These are phyloP conservation scores for Beverwykella pulmonaria DNA, from an alignment of 495 filamentous ascomycete genomes.

Conservation along the genomic window DNA sequence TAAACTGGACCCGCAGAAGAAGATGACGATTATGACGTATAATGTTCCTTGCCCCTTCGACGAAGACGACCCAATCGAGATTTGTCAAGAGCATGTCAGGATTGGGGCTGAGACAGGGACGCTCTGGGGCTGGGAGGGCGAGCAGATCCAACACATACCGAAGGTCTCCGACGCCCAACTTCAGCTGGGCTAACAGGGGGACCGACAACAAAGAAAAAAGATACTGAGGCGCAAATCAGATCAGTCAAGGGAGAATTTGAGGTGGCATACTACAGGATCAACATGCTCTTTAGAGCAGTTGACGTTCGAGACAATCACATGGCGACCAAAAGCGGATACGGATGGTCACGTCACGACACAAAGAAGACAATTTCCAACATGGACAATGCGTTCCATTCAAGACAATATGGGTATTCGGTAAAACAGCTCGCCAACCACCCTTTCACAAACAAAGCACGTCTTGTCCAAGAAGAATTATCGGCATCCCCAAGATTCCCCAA, in stretches of 20 bases:
- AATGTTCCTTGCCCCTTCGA: conserved; percentile 4
- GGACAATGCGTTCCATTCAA: conserved; percentile 1
- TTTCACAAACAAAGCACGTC: conserved; percentile 2
- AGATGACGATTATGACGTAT: conserved; percentile 19
- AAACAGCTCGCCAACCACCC: background rate
- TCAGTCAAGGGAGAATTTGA: too few relatives aligned
- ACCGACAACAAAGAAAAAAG: background rate
- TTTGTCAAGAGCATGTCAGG: conserved; percentile 15
- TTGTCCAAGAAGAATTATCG: background rate
- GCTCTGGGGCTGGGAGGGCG: conserved; percentile 19
- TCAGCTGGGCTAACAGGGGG: background rate
- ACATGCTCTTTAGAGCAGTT: background rate
- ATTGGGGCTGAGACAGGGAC: conserved; percentile 16
- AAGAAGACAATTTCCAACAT: background rate
- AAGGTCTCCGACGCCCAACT: background rate
- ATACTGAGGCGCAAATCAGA: background rate
- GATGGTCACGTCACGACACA: background rate
- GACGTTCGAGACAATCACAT: background rate
- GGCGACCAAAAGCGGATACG: background rate
- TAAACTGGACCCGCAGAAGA: conserved; percentile 10
- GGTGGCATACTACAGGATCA: too few relatives aligned
- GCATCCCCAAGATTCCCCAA: background rate
- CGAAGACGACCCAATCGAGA: background rate
- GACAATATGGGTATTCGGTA: conserved; percentile 16
- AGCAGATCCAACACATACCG: conserved; percentile 1